Evolutionary conservation across 768 basidiomycete species (phyloP).

Genomic region (Agaricus blazei): DNA sequence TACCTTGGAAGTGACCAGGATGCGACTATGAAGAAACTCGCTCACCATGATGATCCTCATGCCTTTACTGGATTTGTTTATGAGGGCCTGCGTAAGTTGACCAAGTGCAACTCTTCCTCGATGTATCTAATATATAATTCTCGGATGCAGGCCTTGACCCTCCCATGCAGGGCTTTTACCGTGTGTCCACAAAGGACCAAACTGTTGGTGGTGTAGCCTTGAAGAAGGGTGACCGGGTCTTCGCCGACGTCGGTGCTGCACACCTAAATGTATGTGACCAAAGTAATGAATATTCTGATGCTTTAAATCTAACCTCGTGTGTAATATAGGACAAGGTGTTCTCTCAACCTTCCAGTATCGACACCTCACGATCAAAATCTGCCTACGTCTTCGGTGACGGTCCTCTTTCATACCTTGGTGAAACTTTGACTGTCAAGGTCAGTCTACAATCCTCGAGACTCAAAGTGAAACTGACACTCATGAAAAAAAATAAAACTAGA

Average conservation of each 20-base stretch:
- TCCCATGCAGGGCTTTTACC: constrained; percentile 64
- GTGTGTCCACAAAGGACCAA: constrained; percentile 46
- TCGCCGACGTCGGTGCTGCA: constrained; percentile 56
- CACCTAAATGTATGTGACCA: constrained; percentile 46
- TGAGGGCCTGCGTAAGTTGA: constrained; percentile 63
- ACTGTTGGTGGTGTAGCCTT: constrained; percentile 36
- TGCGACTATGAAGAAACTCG: constrained; percentile 29
- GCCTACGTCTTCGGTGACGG: constrained; percentile 45
- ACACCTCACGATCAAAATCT: constrained; percentile 40
- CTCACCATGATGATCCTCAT: constrained; percentile 25
- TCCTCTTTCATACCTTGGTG: constrained; percentile 35
- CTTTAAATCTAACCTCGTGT: background rate
- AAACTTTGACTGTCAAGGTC: constrained; percentile 53
- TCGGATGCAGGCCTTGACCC: constrained; percentile 58
- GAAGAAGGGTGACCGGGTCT: constrained; percentile 48
- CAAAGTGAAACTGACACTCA: background rate
- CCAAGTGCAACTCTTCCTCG: background rate
- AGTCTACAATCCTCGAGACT: constrained; percentile 1
- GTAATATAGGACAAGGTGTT: constrained; percentile 44
- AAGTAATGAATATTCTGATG: background rate
- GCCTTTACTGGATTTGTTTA: constrained; percentile 52
- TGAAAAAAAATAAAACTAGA: constrained; percentile 22
- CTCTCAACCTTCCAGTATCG: constrained; percentile 38
- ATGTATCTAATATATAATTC: constrained; percentile 1
- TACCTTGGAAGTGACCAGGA: constrained; percentile 51